These are phyloP conservation scores for Pseudocohnilembus persalinus DNA, from an alignment of 169 alveolate genomes.

Conservation along the genomic window DNA sequence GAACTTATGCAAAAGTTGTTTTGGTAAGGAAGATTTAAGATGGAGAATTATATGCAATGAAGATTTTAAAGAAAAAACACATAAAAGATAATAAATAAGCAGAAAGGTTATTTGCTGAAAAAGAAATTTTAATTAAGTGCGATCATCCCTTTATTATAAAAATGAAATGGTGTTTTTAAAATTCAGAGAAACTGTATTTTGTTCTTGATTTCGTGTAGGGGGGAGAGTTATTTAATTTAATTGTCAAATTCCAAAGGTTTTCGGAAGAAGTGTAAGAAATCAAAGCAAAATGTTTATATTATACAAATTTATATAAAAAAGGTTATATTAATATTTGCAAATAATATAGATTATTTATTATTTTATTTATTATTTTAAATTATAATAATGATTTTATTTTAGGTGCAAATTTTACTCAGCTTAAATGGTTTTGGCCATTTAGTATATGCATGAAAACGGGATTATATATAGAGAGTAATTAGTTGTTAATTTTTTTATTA, in stretches of 20 bases:
- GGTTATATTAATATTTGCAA: too few species aligned
- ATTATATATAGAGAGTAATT: conserved; percentile 72
- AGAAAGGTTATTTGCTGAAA: conserved; percentile 57
- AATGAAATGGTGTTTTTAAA: conserved; percentile 57
- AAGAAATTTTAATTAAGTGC: conserved; percentile 57
- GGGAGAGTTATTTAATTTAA: conserved; percentile 69
- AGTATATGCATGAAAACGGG: conserved; percentile 62
- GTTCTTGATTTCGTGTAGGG: conserved; percentile 70
- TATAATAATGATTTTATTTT: not conserved
- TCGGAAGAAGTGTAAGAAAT: conserved; percentile 44
- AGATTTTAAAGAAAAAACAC: conserved; percentile 36
- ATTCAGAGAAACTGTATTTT: conserved; percentile 50
- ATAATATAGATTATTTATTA: too few species aligned
- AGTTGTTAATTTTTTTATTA: not conserved
- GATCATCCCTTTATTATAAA: conserved; percentile 57
- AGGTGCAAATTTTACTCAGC: conserved; percentile 64
- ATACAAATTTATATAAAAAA: too few species aligned
- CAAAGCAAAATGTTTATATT: too few species aligned
- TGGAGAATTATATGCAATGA: conserved; percentile 45
- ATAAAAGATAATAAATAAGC: conserved; percentile 37
- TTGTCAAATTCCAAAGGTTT: conserved; percentile 36
- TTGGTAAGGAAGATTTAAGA: conserved; percentile 63
- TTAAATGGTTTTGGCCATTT: conserved; percentile 64
- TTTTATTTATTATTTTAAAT: too few species aligned
- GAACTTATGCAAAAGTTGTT: conserved; percentile 77